Percentiles rank a stretch among this genome's conserved stretches.
phyloP scores from a whole-genome alignment of 257 asterid genomes.

The Thymus quinquecostatus region DNA sequence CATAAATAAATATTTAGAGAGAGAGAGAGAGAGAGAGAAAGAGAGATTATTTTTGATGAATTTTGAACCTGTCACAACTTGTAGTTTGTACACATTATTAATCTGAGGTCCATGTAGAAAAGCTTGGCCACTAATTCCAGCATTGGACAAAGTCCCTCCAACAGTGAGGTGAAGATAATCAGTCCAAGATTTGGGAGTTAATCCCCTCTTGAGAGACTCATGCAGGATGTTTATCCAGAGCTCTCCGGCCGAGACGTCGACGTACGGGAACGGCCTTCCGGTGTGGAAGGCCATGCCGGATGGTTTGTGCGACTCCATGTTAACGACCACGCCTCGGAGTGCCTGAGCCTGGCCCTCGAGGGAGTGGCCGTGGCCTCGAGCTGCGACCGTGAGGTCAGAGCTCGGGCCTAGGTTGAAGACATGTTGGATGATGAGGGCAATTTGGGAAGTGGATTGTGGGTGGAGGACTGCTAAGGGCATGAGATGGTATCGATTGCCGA shows the following conservation, averaged over 20 bases:
- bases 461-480: constrained; percentile 63
- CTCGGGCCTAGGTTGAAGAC: constrained; percentile 45
- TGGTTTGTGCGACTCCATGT: constrained; percentile 59
- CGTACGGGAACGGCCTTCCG: constrained; percentile 45
- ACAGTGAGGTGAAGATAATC: constrained; percentile 91
- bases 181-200: constrained; percentile 92
- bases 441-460: constrained; percentile 69
- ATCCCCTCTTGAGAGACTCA: constrained; percentile 66
- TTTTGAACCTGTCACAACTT: constrained; percentile 76
- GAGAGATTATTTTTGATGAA: neutral
- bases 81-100: constrained; percentile 75
- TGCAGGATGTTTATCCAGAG: constrained; percentile 83
- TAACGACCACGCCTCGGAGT: constrained; percentile 55
- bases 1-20: constrained; percentile 8
- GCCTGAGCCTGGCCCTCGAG: constrained; percentile 82
- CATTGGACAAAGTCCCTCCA: constrained; percentile 90
- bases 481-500: constrained; percentile 63
- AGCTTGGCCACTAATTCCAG: constrained; percentile 92
- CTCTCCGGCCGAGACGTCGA: constrained; percentile 80
- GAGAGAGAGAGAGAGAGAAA: neutral
- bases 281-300: constrained; percentile 46
- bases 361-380: constrained; percentile 87
- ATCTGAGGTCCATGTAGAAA: constrained; percentile 87
- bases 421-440: constrained; percentile 50
- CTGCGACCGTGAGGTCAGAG: constrained; percentile 61